Conservation (phyloP, 805 yeast genomes). For the Lipomyces chichibuensis region DNA sequence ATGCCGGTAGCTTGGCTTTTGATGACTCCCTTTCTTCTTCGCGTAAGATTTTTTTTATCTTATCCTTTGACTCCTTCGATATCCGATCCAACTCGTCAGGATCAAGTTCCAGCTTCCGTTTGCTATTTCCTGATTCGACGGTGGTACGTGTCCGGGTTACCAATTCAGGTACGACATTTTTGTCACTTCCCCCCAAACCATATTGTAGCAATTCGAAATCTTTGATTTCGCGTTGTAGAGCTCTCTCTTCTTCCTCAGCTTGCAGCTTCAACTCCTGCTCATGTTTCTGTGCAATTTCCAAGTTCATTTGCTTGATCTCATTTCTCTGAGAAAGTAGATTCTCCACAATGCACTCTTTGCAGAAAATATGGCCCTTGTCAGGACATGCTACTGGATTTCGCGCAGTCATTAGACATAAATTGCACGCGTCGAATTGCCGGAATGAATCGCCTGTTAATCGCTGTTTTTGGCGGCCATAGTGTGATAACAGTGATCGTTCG, state of each 20-base stretch:
- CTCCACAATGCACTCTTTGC: constrained; percentile 34
- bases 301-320: constrained; percentile 25
- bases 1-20: constrained; percentile 5
- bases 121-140: not conserved
- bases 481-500: constrained; percentile 34
- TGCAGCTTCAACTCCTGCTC: constrained; percentile 9
- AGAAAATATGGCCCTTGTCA: constrained; percentile 32
- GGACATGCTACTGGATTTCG: constrained; percentile 37
- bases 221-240: constrained; percentile 11
- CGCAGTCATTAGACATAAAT: constrained; percentile 33
- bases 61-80: constrained; percentile 3
- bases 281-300: constrained; percentile 18
- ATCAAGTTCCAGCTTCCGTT: constrained; percentile 15
- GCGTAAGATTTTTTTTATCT: not conserved
- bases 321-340: constrained; percentile 31
- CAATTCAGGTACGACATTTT: no score
- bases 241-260: constrained; percentile 9
- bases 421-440: constrained; percentile 33
- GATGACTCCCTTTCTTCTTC: constrained; percentile 1
- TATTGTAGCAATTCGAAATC: constrained; percentile 29
- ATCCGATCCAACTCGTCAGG: constrained; percentile 4
- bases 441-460: constrained; percentile 34
- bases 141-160: not conserved
- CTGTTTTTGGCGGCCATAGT: constrained; percentile 34
- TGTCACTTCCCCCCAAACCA: constrained; percentile 7